Conservation (phyloP, 495 filamentous ascomycete genomes). For the Aspergillus egyptiacus region DNA sequence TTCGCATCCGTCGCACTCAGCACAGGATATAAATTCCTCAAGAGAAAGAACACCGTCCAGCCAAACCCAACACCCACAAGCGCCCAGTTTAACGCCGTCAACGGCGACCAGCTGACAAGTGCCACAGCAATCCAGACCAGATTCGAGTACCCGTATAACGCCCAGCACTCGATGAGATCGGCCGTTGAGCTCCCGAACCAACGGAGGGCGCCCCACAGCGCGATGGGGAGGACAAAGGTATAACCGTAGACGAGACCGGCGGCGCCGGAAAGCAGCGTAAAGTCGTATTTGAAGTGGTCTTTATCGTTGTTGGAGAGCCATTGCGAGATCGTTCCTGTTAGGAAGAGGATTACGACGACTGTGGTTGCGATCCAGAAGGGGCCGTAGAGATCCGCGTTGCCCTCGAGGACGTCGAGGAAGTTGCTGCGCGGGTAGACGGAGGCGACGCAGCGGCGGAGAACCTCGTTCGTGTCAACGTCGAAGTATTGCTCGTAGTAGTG, state of each 20-base stretch:
- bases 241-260: constrained; percentile 93
- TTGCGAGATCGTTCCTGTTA: constrained; percentile 89
- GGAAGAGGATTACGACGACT: constrained; percentile 88
- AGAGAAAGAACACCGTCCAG: constrained; percentile 75
- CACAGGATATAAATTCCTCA: constrained; percentile 90
- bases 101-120: constrained; percentile 78
- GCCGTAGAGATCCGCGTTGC: constrained; percentile 93
- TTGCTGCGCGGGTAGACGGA: constrained; percentile 83
- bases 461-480: constrained; percentile 88
- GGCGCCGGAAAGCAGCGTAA: constrained; percentile 72
- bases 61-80: constrained; percentile 90
- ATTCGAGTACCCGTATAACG: constrained; percentile 91
- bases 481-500: constrained; percentile 97
- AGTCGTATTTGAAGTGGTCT: constrained; percentile 76
- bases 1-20: constrained; percentile 87
- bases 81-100: constrained; percentile 82
- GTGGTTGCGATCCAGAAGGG: constrained; percentile 99
- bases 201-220: constrained; percentile 79
- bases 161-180: constrained; percentile 81
- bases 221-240: constrained; percentile 74
- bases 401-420: constrained; percentile 93
- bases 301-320: constrained; percentile 63
- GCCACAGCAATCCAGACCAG: constrained; percentile 95
- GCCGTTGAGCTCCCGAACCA: constrained; percentile 89
- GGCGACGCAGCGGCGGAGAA: constrained; percentile 74